Conservation (phyloP, 1,284 basidiomycete genomes). For the Puccinia horiana region DNA sequence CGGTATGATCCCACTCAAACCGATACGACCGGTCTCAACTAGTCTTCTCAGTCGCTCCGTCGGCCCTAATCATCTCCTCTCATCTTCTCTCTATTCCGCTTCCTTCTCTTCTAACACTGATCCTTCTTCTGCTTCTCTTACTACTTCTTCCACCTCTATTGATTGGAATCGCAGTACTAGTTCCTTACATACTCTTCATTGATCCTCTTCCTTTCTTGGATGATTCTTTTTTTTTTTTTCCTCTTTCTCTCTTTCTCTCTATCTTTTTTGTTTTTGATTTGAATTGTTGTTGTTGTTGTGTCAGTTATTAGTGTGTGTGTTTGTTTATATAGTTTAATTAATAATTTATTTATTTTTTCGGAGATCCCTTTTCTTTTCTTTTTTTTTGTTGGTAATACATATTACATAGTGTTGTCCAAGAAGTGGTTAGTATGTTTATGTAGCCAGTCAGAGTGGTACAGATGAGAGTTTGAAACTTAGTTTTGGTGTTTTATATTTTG, state of each 20-base stretch:
- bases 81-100: neutral
- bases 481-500: too few species aligned
- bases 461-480: too few species aligned
- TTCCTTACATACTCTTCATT: conserved; percentile 24
- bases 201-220: neutral
- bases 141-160: neutral
- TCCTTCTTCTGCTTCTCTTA: neutral
- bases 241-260: conserved; percentile 2
- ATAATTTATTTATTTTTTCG: too few species aligned
- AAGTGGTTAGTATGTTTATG: too few species aligned
- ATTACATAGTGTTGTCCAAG: too few species aligned
- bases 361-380: too few species aligned
- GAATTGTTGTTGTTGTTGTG: too few species aligned
- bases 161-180: conserved; percentile 3
- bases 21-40: neutral
- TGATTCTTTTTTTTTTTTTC: neutral
- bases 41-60: neutral
- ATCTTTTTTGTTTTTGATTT: neutral
- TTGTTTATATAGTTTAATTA: too few species aligned
- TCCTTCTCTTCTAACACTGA: neutral
- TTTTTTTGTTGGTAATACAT: too few species aligned
- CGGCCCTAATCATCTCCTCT: neutral
- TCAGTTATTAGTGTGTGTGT: too few species aligned
- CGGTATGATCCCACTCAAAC: neutral
- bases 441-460: too few species aligned